Evolutionary conservation across 176 grass and related monocot species (phyloP).

Genomic region (Echinochloa phyllopogon): DNA sequence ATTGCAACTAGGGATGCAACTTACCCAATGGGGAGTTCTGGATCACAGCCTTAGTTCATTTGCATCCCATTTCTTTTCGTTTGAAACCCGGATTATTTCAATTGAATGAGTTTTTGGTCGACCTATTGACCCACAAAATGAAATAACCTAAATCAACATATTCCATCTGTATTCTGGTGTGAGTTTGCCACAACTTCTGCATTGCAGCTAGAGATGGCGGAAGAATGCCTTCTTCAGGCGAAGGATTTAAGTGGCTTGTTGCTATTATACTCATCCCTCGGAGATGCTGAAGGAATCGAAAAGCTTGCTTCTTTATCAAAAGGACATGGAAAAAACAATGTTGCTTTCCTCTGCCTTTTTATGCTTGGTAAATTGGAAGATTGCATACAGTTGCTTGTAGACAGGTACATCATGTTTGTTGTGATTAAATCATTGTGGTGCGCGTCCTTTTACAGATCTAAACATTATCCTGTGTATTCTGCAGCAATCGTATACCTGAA

Average conservation of each 20-base stretch:
- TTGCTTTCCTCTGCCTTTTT: constrained; percentile 94
- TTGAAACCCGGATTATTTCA: not conserved
- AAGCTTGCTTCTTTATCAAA: constrained; percentile 85
- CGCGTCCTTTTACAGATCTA: constrained; percentile 17
- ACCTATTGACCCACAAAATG: not conserved
- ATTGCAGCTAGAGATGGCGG: constrained; percentile 83
- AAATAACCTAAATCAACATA: constrained; percentile 17
- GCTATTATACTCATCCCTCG: constrained; percentile 90
- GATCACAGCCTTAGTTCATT: not conserved
- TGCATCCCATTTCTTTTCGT: not conserved
- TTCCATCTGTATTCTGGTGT: constrained; percentile 17
- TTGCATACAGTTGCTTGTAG: constrained; percentile 90
- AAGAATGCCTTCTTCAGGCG: constrained; percentile 89
- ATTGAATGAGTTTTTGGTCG: not conserved
- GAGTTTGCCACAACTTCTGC: constrained; percentile 37
- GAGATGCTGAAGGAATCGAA: constrained; percentile 84
- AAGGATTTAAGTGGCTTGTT: constrained; percentile 94
- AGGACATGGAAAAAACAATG: constrained; percentile 93
- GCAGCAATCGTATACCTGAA: constrained; percentile 97
- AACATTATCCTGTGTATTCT: constrained; percentile 37
- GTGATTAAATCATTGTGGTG: not conserved
- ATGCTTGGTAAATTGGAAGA: constrained; percentile 96
- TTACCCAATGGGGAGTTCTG: not conserved
- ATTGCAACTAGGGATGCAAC: not conserved
- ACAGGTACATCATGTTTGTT: constrained; percentile 63